Evolutionary conservation across 441 rosid species (phyloP).

Genomic region (Bruguiera hainesii): DNA sequence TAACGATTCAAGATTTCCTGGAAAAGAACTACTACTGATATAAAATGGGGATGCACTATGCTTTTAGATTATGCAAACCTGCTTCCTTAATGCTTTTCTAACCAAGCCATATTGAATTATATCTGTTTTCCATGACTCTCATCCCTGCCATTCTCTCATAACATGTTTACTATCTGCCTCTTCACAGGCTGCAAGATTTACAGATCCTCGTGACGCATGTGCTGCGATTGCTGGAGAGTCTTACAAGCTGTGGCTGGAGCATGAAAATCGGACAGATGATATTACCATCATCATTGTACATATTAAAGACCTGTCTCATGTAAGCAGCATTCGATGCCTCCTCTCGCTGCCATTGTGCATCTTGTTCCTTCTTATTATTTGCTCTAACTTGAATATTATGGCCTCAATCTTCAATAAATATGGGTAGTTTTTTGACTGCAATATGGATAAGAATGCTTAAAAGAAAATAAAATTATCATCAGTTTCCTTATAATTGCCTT

Average conservation of each 20-base stretch:
- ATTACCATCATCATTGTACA: conserved; percentile 78
- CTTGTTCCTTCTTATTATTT: not conserved
- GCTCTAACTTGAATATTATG: not conserved
- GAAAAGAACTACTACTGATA: too few species aligned
- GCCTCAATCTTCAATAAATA: not conserved
- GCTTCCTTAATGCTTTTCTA: not conserved
- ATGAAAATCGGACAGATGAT: conserved; percentile 94
- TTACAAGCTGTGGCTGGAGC: conserved; percentile 83
- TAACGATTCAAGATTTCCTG: too few species aligned
- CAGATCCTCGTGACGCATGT: conserved; percentile 89
- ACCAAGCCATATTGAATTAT: not conserved
- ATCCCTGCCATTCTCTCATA: conserved; percentile 3
- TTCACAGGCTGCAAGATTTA: conserved; percentile 57
- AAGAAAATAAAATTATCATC: not conserved
- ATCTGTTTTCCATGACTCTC: not conserved
- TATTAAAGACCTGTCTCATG: conserved; percentile 54
- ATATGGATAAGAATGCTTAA: not conserved
- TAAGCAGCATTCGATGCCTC: conserved; percentile 26
- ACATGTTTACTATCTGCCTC: conserved; percentile 18
- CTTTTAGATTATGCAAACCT: not conserved
- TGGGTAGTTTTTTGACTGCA: not conserved
- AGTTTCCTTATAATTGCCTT: conserved; percentile 3
- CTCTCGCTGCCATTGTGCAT: conserved; percentile 1
- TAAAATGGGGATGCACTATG: not conserved
- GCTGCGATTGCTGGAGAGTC: conserved; percentile 89